A percentile compares a stretch with the other conserved stretches of the same genome.
phyloP scores from a whole-genome alignment of 805 yeast species.

The Ogataea trehalophila region DNA sequence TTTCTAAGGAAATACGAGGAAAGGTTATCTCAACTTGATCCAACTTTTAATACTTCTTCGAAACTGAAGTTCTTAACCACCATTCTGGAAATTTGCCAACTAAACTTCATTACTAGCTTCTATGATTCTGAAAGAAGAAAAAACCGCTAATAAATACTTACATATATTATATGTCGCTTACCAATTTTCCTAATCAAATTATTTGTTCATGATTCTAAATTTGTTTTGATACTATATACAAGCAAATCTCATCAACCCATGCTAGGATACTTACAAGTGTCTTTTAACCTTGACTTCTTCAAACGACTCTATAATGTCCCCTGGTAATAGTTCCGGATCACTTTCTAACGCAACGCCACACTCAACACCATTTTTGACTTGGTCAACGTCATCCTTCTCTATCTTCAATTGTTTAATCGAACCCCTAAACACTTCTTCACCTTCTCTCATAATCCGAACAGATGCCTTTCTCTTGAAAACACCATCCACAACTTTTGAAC shows the following conservation, averaged over 20 bases:
- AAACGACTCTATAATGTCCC: constrained; percentile 69
- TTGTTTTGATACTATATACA: background rate
- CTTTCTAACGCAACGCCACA: constrained; percentile 76
- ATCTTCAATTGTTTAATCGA: constrained; percentile 69
- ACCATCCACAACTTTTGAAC: constrained; percentile 77
- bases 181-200: too few species aligned
- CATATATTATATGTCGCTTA: too few species aligned
- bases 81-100: constrained; percentile 3
- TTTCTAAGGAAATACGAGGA: constrained; percentile 11
- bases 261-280: constrained; percentile 5
- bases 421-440: constrained; percentile 38
- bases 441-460: constrained; percentile 39
- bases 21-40: background rate
- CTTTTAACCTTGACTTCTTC: constrained; percentile 62
- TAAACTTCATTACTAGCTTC: constrained; percentile 4
- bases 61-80: background rate
- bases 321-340: constrained; percentile 36
- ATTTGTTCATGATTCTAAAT: background rate
- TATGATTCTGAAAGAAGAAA: constrained; percentile 14
- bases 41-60: background rate
- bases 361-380: constrained; percentile 80
- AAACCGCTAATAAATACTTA: too few species aligned
- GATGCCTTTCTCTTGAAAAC: constrained; percentile 51
- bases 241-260: too few species aligned
- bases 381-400: constrained; percentile 71